These are phyloP conservation scores for Beauveria scarabaeidicola DNA, from an alignment of 2,329 filamentous ascomycete species.

Conservation along the genomic window DNA sequence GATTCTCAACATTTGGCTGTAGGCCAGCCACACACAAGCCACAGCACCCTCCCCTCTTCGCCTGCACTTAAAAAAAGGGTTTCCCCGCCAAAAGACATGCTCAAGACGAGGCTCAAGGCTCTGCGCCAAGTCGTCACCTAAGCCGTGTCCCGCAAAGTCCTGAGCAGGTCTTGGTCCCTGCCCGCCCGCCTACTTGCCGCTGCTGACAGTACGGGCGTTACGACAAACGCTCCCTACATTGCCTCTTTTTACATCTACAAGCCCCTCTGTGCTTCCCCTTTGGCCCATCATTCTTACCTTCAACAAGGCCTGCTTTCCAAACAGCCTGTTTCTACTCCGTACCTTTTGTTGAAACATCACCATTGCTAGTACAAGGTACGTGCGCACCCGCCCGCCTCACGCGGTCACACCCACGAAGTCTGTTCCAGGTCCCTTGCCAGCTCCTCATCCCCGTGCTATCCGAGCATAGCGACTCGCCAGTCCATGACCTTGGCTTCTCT, in stretches of 20 bases:
- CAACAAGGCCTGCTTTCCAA: too few species aligned
- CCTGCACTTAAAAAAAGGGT: too few species aligned
- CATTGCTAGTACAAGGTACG: background rate
- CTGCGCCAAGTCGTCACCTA: too few species aligned
- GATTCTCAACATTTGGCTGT: too few species aligned
- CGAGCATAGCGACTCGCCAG: background rate
- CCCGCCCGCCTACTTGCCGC: background rate
- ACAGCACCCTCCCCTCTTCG: too few species aligned
- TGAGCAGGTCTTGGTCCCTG: background rate
- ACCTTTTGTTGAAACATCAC: background rate
- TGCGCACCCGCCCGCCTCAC: slow-evolving; percentile 1
- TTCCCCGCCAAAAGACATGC: too few species aligned
- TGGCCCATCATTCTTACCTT: background rate
- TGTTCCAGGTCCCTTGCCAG: slow-evolving; percentile 1
- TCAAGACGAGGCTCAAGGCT: too few species aligned
- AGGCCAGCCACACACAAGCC: too few species aligned
- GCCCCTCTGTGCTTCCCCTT: background rate
- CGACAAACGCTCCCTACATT: background rate
- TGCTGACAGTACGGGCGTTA: background rate
- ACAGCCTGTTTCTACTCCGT: background rate
- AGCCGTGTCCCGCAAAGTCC: too few species aligned
- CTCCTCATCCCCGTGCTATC: background rate
- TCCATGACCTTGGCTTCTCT: background rate
- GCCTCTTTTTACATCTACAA: background rate
- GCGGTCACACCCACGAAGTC: background rate